Evolutionary conservation across 768 basidiomycete species (phyloP), one percentile per base, ranked within the genome.

Genomic region (Boletus pseudo-olivaceus): DNA sequence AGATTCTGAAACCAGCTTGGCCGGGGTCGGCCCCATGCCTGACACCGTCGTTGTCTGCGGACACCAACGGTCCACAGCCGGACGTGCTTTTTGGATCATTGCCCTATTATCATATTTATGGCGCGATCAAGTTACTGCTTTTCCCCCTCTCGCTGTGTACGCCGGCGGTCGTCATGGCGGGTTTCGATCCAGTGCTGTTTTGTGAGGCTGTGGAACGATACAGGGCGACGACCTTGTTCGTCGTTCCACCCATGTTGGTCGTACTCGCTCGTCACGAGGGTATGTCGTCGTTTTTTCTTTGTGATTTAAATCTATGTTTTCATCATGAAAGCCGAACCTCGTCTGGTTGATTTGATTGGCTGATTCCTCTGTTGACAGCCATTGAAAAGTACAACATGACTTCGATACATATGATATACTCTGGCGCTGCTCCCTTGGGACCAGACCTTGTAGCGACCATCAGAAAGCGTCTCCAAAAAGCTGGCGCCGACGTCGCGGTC

Each of bases 201-300:
- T 87, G 89, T 57, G 73, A 76, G 11, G 74, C 80, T 46, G 80
- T 96, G 44, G 76, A 85, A 57, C 78, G 75, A 47, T 89, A 89
- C 74, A 80, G 74, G 47, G 78, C 84, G 27, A 85, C 86, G 0
- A 54, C 73, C 1, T 55, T 80, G 0, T 70, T 87, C 0, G 73
- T 91, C 45, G 91, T 91, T 1, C 93, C 93, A 1, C 93, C 94
- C 0, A 83, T 97, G n/a, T 72, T 93, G 12, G 83, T 96, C 14
- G 78, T 83, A 1, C 75, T 97, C 39, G 73, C 84, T 3, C 81
- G 86, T 55, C 85, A 89, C 59, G 81, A 83, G 11, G 84, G 83
- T 82, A 70, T 32, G 82, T 67, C 49, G 26, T n/a, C 35, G 17
- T 30, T 19, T 23, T 19, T 23, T 4, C 26, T 49, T 53, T 23